A percentile compares a stretch with the other conserved stretches of the same genome.
Evolutionary conservation across 129 eudicot genomes (phyloP).

Genomic region (Gnaphalium uliginosum): DNA sequence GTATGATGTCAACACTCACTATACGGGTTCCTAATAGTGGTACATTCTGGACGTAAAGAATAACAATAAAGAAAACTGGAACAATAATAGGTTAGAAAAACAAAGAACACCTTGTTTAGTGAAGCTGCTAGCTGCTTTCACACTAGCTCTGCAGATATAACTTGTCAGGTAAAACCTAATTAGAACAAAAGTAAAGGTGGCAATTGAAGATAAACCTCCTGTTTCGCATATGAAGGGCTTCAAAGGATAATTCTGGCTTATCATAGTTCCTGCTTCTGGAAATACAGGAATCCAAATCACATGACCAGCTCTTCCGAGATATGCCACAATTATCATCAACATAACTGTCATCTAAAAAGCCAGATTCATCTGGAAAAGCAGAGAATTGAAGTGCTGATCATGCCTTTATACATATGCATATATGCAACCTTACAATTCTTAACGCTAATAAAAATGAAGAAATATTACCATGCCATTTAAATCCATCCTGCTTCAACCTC

Average conservation of each 20-base stretch:
- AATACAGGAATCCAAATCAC: slow-evolving; percentile 36
- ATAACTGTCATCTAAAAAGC: slow-evolving; percentile 44
- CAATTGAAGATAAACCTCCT: slow-evolving; percentile 33
- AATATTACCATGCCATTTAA: slow-evolving; percentile 53
- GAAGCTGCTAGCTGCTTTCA: slow-evolving; percentile 27
- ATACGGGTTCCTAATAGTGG: background rate
- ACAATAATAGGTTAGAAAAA: background rate
- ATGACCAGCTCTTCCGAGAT: slow-evolving; percentile 42
- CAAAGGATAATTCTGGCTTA: slow-evolving; percentile 41
- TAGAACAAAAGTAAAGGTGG: background rate
- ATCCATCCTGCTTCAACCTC: slow-evolving; percentile 35
- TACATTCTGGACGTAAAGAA: background rate
- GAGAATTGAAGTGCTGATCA: slow-evolving; percentile 21
- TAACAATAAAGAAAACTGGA: background rate
- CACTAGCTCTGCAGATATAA: slow-evolving; percentile 41
- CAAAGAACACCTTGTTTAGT: slow-evolving; percentile 29
- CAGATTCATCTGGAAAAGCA: slow-evolving; percentile 37
- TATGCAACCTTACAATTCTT: slow-evolving; percentile 2
- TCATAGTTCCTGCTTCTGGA: slow-evolving; percentile 37
- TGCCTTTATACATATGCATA: slow-evolving; percentile 18
- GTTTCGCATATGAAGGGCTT: slow-evolving; percentile 31
- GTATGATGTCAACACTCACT: background rate
- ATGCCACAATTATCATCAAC: slow-evolving; percentile 40
- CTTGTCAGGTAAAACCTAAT: slow-evolving; percentile 5
- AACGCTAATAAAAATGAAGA: slow-evolving; percentile 11